Conservation (phyloP, 1,284 basidiomycete genomes). For the Rhodotorula sp. region DNA sequence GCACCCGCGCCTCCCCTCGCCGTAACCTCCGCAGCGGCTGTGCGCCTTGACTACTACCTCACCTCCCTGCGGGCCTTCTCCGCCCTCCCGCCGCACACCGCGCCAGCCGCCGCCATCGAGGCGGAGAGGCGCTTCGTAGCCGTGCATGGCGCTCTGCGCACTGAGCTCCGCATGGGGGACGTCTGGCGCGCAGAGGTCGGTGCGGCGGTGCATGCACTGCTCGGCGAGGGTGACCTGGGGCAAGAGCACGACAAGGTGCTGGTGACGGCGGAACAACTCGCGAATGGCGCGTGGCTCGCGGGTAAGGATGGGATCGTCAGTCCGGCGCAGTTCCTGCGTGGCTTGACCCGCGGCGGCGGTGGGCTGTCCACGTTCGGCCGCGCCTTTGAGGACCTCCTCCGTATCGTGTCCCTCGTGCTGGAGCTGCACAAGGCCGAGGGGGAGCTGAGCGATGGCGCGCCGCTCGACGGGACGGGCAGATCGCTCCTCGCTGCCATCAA, state of each 20-base stretch:
- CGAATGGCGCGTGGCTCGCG: neutral
- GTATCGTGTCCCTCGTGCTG: neutral
- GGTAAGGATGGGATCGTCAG: neutral
- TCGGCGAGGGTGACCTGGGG: neutral
- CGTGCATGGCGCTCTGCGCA: neutral
- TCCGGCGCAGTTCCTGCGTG: neutral
- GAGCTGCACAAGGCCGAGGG: neutral
- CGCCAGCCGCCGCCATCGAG: no score
- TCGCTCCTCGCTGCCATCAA: neutral
- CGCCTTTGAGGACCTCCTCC: constrained; percentile 4
- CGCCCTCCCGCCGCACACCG: neutral
- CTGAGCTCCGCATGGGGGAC: neutral
- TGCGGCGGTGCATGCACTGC: neutral
- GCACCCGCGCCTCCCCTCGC: no score
- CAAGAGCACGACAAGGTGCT: neutral
- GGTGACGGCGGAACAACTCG: no score
- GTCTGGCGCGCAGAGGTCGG: neutral
- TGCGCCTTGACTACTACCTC: neutral
- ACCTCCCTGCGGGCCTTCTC: neutral
- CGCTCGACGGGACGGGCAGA: constrained; percentile 6
- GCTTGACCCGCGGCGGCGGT: no score
- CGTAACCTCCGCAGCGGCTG: neutral
- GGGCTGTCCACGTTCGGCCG: neutral
- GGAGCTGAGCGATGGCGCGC: neutral
- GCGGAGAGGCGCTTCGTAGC: no score